Evolutionary conservation across 208 protist species (phyloP).

Genomic region (Trypanosoma mega): DNA sequence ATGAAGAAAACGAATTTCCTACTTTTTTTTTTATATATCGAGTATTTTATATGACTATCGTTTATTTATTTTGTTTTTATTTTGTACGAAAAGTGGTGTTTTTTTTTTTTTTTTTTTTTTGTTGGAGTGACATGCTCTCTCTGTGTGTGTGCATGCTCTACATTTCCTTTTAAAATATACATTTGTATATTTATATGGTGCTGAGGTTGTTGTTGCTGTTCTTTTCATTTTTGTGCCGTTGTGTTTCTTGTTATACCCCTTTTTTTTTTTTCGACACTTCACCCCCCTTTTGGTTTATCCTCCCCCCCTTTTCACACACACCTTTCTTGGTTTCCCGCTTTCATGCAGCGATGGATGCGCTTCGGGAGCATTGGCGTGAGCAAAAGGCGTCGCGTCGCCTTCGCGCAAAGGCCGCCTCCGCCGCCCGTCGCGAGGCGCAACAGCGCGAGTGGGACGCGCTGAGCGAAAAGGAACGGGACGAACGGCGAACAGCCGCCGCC

Average conservation of each 20-base stretch:
- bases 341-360: constrained; percentile 27
- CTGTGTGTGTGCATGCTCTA: too few relatives aligned
- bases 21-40: constrained; percentile 5
- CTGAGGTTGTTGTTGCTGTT: neutral
- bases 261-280: neutral
- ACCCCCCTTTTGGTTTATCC: constrained; percentile 4
- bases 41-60: neutral
- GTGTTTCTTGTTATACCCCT: neutral
- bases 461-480: constrained; percentile 62
- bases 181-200: neutral
- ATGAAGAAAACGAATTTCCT: neutral
- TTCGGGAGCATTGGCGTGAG: constrained; percentile 51
- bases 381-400: constrained; percentile 54
- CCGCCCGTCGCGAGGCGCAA: constrained; percentile 32
- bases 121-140: neutral
- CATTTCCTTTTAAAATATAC: neutral
- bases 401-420: constrained; percentile 28
- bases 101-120: constrained; percentile 21
- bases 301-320: constrained; percentile 2
- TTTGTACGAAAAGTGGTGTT: too few relatives aligned
- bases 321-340: constrained; percentile 20
- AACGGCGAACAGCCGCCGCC: constrained; percentile 37
- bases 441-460: too few relatives aligned
- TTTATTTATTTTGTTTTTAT: neutral
- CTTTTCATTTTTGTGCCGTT: constrained; percentile 3